Base-by-base conservation (phyloP, 2,329 filamentous ascomycete species). In the Alternaria sp. region DNA sequence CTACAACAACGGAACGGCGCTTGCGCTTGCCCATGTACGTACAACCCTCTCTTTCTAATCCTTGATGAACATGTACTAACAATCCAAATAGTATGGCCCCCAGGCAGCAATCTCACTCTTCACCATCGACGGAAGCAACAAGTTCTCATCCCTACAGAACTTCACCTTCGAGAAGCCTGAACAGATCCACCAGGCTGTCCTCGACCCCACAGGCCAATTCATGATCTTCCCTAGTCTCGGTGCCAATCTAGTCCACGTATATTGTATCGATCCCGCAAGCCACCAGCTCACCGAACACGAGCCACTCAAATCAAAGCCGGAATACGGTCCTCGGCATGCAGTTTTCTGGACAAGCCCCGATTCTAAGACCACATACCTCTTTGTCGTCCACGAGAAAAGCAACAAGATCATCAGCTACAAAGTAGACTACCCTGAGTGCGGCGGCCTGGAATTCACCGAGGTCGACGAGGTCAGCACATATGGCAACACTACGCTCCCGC, bases 161-260 rank as follows among this genome's bases (percentile, higher is more conserved):
- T 78, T 86, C 69, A 75, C 75, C 44, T 86, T 82, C 11, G 59
- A 81, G 44, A 61, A 73, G 1, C 65, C 70, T 5, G 77, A 45
- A 81, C 83, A 90, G 73, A 89, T 89, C 17, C 90, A 92, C 77
- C 81, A 90, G 73, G 85, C 86, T n/a, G 75, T 90, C 55, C 74
- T 90, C 32, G 90, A 92, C 74, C 90, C 90, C 7, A 90, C 87
- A 3, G 86, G 85, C 6, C 72, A 82, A n/a, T 92, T 86, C 76
- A 70, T 91, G 26, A 72, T 91, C 9, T 84, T 88, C 9, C 89
- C 90, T 1, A 90, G 92, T 69, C 83, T 93, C 6, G 88, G 90
- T 44, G 83, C 86, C 0, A 90, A 92, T 69, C 71, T 87, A 7
- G 77, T 92, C 51, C 88, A 86, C 66, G 79, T 87, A 81, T 92